Base-by-base conservation (phyloP, 345 rosid genomes). In the Camelina hispida region DNA sequence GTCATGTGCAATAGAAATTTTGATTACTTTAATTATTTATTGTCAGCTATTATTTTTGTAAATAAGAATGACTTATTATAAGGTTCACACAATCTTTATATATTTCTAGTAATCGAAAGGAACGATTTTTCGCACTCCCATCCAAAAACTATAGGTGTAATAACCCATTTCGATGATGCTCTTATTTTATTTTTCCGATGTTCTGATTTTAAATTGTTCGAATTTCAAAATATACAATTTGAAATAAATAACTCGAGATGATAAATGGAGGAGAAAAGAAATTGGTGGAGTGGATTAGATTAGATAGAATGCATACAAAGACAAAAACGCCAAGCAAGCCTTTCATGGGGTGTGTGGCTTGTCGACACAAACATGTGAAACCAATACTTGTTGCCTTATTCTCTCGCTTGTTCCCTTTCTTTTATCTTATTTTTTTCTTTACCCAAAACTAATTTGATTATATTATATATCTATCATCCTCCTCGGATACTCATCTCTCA, bases 361-460 rank as follows among this genome's bases (percentile, higher is more conserved):
- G 61, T 77, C 76, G 76, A 70, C 80, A 77, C 72, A 38, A 56
- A 70, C 76, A 77, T 66, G 80, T 77, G 80, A 71, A 77, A 57
- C 76, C 76, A 55, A 77, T 77, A 69, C 61, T 69, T 8, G 25
- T 50, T 70, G 67, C 76, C 76, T 63, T 77, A 64, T 64, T 77
- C 76, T 77, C 76, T 64, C 14, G 5, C 40, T 62, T 76, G 30
- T 54, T 69, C 51, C 20, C 10, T 54, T n/a, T 16, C 38, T 32
- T 11, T 17, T 61, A 16, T 50, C 30, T 28, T 28, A 25, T 12
- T 32, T 22, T 28, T 61, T 28, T 13, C 30, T 52, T 52, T 37
- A 52, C 63, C 69, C 37, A 10, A 69, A 53, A 52, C 23, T 54
- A 43, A 23, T 61, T 58, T 58, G 16, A 32, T 75, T n/a, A n/a